Percentiles rank a stretch among this genome's conserved stretches.
Conservation (phyloP, 768 basidiomycete genomes). For the Postia placenta region DNA sequence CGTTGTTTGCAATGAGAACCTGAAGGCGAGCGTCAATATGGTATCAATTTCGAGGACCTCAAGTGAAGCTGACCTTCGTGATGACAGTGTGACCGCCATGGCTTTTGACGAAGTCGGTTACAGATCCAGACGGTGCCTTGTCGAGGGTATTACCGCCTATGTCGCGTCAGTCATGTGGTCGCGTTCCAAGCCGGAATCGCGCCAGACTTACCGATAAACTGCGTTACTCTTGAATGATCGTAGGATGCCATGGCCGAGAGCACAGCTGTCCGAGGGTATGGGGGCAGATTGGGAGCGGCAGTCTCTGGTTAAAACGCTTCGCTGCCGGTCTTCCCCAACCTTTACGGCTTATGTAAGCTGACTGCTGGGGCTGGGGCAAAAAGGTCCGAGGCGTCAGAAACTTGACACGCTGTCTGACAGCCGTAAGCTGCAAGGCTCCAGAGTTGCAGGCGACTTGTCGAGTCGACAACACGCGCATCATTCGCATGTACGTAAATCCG, state of each 20-base stretch:
- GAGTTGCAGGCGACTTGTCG: too few relatives aligned
- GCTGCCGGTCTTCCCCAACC: slow-evolving; percentile 7
- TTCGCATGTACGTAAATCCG: too few relatives aligned
- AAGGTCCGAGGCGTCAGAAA: too few relatives aligned
- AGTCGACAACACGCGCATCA: too few relatives aligned
- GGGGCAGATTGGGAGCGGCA: not conserved
- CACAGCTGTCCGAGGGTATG: not conserved
- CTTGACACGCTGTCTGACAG: not conserved
- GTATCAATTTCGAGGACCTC: too few relatives aligned
- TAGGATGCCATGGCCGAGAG: slow-evolving; percentile 26
- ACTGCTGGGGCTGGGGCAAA: slow-evolving; percentile 15
- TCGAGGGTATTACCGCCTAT: slow-evolving; percentile 91
- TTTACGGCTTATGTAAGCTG: slow-evolving; percentile 14
- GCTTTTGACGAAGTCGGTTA: slow-evolving; percentile 86
- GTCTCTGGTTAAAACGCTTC: not conserved
- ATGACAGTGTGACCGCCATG: slow-evolving; percentile 98
- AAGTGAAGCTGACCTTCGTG: slow-evolving; percentile 69
- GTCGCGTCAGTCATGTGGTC: slow-evolving; percentile 11
- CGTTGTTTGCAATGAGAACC: slow-evolving; percentile 99
- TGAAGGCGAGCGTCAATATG: slow-evolving; percentile 27
- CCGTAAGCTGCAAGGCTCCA: too few relatives aligned
- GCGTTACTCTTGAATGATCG: slow-evolving; percentile 55
- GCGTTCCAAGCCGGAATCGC: slow-evolving; percentile 12
- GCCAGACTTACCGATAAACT: slow-evolving; percentile 49
- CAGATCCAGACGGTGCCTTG: slow-evolving; percentile 68